Evolutionary conservation across 345 rosid genomes (phyloP), one percentile per base, ranked within the genome.

Genomic region (Mangifera indica): DNA sequence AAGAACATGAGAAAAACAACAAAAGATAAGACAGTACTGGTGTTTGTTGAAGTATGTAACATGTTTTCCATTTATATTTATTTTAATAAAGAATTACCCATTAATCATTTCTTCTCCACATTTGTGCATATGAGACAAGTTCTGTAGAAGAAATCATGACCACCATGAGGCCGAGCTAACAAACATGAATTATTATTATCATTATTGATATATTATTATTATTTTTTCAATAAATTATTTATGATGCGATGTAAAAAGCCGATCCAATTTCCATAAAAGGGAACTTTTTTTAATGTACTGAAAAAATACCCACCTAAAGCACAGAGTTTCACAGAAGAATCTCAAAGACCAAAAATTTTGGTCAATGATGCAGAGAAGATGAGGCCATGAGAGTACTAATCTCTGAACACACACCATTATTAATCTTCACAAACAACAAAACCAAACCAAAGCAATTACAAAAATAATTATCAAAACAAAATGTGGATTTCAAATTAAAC

Each of bases 261-360:
- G 88, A 87, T 84, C 85, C 84, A 81, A 75, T 87, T 83, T 84
- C 86, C 83, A 78, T 80, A 81, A 87, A 81, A 81, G 71, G 91
- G 79, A 76, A 69, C 80, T 74, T 82, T 37, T 81, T 84, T 77
- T 78, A 77, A 76, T 76, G 85, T 81, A 64, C 90, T 73, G 69
- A 66, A 81, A 75, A 82, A 81, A 81, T 72, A 67, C 87, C 83
- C 85, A 79, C 86, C 78, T 79, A 77, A 80, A 84, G 84, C 87
- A 75, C 79, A 58, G 87, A 66, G 76, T 66, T 75, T 63, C 79
- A 71, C 76, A 70, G 81, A 79, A 82, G 81, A 79, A 79, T 81
- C 83, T 74, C 73, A 69, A 76, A 67, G 69, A 63, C 67, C 73
- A 64, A 76, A 72, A 63, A 74, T 26, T 24, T 24, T 55, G 74